phyloP scores from a whole-genome alignment of 2,329 filamentous ascomycete species.

The Pyrenophora seminiperda region DNA sequence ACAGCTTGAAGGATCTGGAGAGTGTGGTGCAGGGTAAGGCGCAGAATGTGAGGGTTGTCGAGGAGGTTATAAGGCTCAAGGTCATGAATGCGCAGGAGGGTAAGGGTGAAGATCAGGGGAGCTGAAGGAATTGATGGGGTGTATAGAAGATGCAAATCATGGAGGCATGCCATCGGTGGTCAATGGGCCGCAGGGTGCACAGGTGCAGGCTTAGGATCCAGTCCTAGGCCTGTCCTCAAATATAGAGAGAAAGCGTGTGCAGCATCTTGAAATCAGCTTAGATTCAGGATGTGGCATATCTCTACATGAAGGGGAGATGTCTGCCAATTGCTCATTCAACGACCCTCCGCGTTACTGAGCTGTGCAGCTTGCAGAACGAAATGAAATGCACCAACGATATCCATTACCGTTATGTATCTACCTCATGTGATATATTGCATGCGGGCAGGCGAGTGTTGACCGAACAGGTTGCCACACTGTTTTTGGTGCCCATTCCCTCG shows the following conservation, averaged over 20 bases:
- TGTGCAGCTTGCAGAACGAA: no score
- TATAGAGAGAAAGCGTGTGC: not conserved
- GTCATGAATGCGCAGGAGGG: conserved; percentile 43
- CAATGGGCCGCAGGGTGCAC: not conserved
- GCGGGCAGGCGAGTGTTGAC: no score
- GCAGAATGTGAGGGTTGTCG: conserved; percentile 80
- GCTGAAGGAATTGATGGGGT: conserved; percentile 12
- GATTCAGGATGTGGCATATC: no score
- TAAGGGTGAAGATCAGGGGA: conserved; percentile 31
- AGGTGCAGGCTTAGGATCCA: not conserved
- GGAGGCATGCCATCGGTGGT: not conserved
- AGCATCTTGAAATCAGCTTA: not conserved
- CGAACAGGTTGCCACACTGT: no score
- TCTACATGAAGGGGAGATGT: no score
- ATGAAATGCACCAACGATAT: no score
- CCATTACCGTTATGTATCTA: not conserved
- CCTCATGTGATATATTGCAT: no score
- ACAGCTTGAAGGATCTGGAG: conserved; percentile 70
- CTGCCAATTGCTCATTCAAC: no score
- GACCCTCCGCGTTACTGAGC: no score
- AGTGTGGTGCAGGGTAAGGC: conserved; percentile 76
- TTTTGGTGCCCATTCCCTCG: not conserved
- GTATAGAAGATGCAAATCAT: not conserved
- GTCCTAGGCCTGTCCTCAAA: not conserved
- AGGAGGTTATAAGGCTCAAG: conserved; percentile 66